Conservation (phyloP, 2,329 filamentous ascomycete genomes). For the Penicillium rolfsii region DNA sequence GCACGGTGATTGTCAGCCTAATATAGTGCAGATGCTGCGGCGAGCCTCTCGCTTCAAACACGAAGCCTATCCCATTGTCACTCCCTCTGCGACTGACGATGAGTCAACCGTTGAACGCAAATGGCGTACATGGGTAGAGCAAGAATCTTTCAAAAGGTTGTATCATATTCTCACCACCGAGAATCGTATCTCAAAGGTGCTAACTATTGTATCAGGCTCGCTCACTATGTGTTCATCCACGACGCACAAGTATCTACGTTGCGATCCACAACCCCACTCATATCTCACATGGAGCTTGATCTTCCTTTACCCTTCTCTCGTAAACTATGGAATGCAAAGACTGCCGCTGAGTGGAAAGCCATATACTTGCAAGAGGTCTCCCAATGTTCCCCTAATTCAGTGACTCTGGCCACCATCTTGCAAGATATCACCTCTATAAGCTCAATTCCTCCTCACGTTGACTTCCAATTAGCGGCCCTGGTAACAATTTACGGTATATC, state of each 20-base stretch:
- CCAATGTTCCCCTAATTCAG: background rate
- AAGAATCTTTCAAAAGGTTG: background rate
- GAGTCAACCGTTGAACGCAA: background rate
- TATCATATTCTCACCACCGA: background rate
- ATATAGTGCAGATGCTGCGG: conserved; percentile 1
- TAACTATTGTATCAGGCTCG: background rate
- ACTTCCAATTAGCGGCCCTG: background rate
- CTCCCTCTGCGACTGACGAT: background rate
- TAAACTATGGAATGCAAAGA: background rate
- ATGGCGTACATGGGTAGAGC: background rate
- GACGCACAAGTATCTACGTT: background rate
- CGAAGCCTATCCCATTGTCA: background rate
- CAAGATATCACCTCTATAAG: background rate
- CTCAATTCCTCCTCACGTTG: background rate
- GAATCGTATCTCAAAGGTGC: background rate
- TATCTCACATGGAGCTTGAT: background rate
- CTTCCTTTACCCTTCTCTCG: background rate
- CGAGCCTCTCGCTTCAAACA: conserved; percentile 4
- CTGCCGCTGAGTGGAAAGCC: background rate
- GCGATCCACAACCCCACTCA: background rate
- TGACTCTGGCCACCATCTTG: background rate
- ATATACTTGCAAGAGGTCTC: conserved; percentile 1
- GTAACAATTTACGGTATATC: background rate
- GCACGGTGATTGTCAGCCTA: background rate
- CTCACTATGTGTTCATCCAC: background rate